These are phyloP conservation scores for Mucor velutinosus DNA, from an alignment of 371 early-diverging fungal species.

Conservation along the genomic window DNA sequence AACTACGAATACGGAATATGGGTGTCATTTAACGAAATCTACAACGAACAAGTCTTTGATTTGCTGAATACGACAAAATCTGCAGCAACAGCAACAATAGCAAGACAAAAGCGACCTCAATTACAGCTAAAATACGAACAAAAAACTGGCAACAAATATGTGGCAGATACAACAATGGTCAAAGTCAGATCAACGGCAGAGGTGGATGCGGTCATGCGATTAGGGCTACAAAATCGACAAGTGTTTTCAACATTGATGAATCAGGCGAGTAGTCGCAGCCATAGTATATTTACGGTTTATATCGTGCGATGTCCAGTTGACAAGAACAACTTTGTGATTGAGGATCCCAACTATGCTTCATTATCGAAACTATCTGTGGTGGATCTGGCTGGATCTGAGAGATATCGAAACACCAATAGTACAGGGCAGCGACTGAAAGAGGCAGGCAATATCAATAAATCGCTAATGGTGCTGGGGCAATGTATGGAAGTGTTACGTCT, in stretches of 20 bases:
- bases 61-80: slow-evolving; percentile 48
- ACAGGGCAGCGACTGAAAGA: slow-evolving; percentile 85
- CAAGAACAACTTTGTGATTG: slow-evolving; percentile 48
- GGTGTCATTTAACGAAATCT: slow-evolving; percentile 81
- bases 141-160: slow-evolving; percentile 58
- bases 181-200: slow-evolving; percentile 60
- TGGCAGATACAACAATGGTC: slow-evolving; percentile 56
- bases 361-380: slow-evolving; percentile 78
- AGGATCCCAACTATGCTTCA: slow-evolving; percentile 44
- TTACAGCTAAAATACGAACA: slow-evolving; percentile 62
- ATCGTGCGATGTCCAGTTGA: slow-evolving; percentile 59
- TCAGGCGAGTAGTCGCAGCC: slow-evolving; percentile 66
- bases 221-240: slow-evolving; percentile 65
- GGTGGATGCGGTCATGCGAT: slow-evolving; percentile 56
- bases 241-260: slow-evolving; percentile 68
- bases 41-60: slow-evolving; percentile 84
- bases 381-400: slow-evolving; percentile 97
- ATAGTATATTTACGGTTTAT: slow-evolving; percentile 74
- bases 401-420: slow-evolving; percentile 86
- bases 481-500: slow-evolving; percentile 68
- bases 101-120: slow-evolving; percentile 36
- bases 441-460: slow-evolving; percentile 92
- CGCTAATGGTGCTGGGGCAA: slow-evolving; percentile 94
- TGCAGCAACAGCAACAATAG: slow-evolving; percentile 9
- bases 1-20: slow-evolving; percentile 70